Conservation (phyloP, 2,329 filamentous ascomycete species). For the Tricladium varicosporioides region DNA sequence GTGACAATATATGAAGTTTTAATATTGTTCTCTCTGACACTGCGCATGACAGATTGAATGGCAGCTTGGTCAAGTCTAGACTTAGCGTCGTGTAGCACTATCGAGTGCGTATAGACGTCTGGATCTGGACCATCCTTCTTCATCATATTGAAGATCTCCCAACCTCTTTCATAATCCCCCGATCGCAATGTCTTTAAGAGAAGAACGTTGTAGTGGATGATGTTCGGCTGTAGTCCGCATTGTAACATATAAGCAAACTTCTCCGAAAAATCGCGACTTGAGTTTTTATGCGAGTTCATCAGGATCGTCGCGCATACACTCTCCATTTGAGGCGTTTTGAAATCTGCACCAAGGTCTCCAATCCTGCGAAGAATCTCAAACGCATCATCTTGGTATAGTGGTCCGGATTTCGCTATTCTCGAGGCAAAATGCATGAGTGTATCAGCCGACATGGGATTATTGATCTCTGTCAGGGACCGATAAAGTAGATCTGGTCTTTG, state of each 20-base stretch:
- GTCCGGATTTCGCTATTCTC: constrained; percentile 39
- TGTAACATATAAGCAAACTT: constrained; percentile 56
- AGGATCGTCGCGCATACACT: constrained; percentile 61
- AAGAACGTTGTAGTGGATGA: constrained; percentile 62
- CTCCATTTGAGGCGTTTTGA: constrained; percentile 46
- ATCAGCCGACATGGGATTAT: constrained; percentile 22
- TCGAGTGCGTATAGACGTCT: constrained; percentile 65
- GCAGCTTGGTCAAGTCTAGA: constrained; percentile 36
- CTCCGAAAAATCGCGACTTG: constrained; percentile 45
- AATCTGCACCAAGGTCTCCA: constrained; percentile 37
- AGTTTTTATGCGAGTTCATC: constrained; percentile 35
- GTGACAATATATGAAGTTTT: constrained; percentile 48
- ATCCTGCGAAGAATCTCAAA: constrained; percentile 44
- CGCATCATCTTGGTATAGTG: constrained; percentile 41
- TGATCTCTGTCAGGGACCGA: constrained; percentile 12
- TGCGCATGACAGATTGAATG: constrained; percentile 53
- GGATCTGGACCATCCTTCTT: constrained; percentile 56
- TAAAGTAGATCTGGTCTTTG: constrained; percentile 19
- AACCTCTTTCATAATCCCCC: constrained; percentile 61
- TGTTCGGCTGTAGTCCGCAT: constrained; percentile 61
- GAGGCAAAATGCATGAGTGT: constrained; percentile 31
- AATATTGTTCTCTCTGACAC: constrained; percentile 47
- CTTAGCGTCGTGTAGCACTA: constrained; percentile 71
- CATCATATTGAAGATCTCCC: constrained; percentile 64
- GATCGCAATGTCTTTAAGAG: constrained; percentile 69